These are phyloP conservation scores for Nakazawaea sp. DNA, from an alignment of 805 yeast genomes.

Conservation along the genomic window DNA sequence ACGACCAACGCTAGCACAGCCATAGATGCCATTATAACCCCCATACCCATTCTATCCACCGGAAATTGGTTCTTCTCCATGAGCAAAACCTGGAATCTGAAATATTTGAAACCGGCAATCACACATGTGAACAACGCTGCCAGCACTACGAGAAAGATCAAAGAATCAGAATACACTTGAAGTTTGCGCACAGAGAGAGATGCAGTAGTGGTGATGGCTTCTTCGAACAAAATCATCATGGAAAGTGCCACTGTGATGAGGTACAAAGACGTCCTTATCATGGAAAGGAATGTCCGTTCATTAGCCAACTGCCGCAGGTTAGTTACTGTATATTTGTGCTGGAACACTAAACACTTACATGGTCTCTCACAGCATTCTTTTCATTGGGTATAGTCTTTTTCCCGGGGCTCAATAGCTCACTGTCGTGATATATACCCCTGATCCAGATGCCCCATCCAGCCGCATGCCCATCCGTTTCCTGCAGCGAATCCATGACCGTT, in stretches of 20 bases:
- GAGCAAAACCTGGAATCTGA: conserved; percentile 30
- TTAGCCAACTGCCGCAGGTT: conserved; percentile 26
- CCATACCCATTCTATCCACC: conserved; percentile 12
- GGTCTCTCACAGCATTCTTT: conserved; percentile 9
- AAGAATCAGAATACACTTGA: background rate
- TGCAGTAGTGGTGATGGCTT: background rate
- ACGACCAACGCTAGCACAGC: background rate
- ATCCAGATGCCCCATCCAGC: no score
- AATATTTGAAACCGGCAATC: conserved; percentile 30
- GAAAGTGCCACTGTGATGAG: conserved; percentile 34
- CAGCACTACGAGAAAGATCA: background rate
- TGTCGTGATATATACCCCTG: no score
- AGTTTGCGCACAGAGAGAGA: background rate
- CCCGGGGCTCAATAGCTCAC: background rate
- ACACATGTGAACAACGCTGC: conserved; percentile 22
- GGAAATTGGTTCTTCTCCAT: conserved; percentile 1
- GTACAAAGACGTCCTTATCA: conserved; percentile 34
- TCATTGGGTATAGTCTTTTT: background rate
- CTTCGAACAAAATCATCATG: conserved; percentile 20
- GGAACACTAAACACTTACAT: conserved; percentile 2
- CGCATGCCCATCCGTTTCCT: no score
- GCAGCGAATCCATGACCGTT: no score
- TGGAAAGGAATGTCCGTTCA: conserved; percentile 37
- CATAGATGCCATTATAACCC: conserved; percentile 11
- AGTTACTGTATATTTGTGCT: background rate